A percentile compares a stretch with the other conserved stretches of the same genome.
Conservation (phyloP, 2,329 filamentous ascomycete genomes). For the Pezicula rhizophila region DNA sequence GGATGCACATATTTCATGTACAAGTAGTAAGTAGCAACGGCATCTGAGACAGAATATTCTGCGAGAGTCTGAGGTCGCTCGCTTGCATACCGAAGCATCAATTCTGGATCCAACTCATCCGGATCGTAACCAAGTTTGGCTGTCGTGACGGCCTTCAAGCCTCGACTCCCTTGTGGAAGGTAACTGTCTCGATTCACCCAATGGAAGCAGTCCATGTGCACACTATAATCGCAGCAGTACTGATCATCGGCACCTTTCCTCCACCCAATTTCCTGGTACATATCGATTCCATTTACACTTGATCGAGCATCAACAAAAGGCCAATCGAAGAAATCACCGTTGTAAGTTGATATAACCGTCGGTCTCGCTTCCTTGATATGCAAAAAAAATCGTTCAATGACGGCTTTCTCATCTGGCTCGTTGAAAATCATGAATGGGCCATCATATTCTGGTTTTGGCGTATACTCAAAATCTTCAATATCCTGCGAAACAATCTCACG, state of each 20-base stretch:
- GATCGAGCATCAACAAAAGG: conserved; percentile 93
- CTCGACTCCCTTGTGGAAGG: conserved; percentile 91
- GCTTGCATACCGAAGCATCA: conserved; percentile 89
- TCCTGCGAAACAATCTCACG: conserved; percentile 96
- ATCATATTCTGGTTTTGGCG: conserved; percentile 90
- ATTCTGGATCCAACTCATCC: conserved; percentile 91
- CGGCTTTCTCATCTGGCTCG: conserved; percentile 82
- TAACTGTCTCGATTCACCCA: conserved; percentile 99
- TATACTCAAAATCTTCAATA: conserved; percentile 97
- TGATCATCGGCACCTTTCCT: conserved; percentile 92
- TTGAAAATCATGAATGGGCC: conserved; percentile 98
- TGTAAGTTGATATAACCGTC: conserved; percentile 99
- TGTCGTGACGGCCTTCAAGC: conserved; percentile 94
- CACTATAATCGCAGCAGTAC: conserved; percentile 92
- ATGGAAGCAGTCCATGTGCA: conserved; percentile 97
- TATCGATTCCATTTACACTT: conserved; percentile 92
- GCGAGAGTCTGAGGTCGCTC: conserved; percentile 91
- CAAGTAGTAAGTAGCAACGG: conserved; percentile 95
- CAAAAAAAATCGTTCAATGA: conserved; percentile 88
- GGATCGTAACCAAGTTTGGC: conserved; percentile 98
- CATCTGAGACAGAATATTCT: conserved; percentile 98
- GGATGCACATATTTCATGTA: conserved; percentile 99
- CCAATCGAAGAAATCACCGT: conserved; percentile 99
- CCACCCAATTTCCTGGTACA: conserved; percentile 98
- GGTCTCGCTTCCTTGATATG: conserved; percentile 93